Conservation (phyloP, 176 grass and related monocot species). For the Oryza officinalis region DNA sequence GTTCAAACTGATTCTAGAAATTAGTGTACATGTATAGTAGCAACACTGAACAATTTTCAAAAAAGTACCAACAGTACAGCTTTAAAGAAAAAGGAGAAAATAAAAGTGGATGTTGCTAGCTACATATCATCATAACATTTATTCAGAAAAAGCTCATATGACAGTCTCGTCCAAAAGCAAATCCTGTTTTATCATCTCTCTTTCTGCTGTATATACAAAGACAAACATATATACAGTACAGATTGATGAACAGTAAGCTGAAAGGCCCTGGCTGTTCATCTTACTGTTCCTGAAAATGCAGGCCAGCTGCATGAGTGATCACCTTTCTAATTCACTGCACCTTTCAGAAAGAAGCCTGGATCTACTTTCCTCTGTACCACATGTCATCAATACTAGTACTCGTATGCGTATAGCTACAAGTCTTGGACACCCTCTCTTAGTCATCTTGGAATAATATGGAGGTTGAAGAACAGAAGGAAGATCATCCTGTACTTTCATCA, state of each 20-base stretch:
- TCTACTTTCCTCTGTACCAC: conserved; percentile 1
- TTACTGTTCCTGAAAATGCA: conserved; percentile 34
- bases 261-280: conserved; percentile 19
- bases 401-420: conserved; percentile 29
- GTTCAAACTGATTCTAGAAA: not conserved
- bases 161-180: not conserved
- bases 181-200: conserved; percentile 2
- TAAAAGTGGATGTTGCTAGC: not conserved
- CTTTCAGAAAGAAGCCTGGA: conserved; percentile 32
- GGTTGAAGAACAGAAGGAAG: conserved; percentile 29
- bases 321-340: conserved; percentile 34
- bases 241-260: conserved; percentile 25
- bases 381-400: conserved; percentile 30
- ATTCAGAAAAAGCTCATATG: conserved; percentile 26
- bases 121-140: conserved; percentile 13
- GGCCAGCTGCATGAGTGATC: conserved; percentile 33
- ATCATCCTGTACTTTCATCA: conserved; percentile 22
- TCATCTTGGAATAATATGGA: conserved; percentile 27
- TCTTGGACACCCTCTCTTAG: conserved; percentile 1
- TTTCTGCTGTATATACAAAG: not conserved
- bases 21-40: conserved; percentile 2
- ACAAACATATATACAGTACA: not conserved
- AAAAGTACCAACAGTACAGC: conserved; percentile 1
- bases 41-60: not conserved
- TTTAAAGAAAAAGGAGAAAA: not conserved